These are phyloP conservation scores for Lactarius hatsudake DNA, from an alignment of 768 basidiomycete genomes.

Conservation along the genomic window DNA sequence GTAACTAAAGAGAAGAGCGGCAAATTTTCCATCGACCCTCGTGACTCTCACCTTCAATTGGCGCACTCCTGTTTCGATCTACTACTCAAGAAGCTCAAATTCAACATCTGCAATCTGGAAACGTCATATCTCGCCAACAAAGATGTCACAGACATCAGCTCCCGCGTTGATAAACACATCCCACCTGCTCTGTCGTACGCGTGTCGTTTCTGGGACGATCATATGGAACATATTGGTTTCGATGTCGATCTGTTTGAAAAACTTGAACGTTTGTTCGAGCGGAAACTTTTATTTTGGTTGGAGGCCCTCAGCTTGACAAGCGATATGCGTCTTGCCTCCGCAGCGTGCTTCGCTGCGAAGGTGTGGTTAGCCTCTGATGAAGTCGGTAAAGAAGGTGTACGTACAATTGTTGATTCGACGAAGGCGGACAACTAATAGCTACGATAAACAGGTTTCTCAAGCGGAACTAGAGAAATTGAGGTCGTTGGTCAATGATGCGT, in stretches of 20 bases:
- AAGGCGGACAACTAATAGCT: too few relatives aligned
- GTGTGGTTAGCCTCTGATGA: not conserved
- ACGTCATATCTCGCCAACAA: not conserved
- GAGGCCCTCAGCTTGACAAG: not conserved
- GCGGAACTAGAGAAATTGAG: not conserved
- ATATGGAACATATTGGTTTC: not conserved
- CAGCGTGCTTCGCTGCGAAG: not conserved
- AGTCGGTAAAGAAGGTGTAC: not conserved
- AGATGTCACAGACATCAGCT: not conserved
- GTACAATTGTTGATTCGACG: not conserved
- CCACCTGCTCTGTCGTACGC: not conserved
- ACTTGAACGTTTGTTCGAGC: not conserved
- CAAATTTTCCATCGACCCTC: not conserved
- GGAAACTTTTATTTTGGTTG: not conserved
- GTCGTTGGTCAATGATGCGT: not conserved
- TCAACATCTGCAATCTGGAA: constrained; percentile 9
- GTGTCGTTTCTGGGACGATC: constrained; percentile 5
- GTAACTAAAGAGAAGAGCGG: not conserved
- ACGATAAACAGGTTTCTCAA: too few relatives aligned
- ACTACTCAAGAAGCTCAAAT: not conserved
- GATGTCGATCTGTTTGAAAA: not conserved
- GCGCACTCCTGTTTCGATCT: not conserved
- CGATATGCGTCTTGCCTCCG: not conserved
- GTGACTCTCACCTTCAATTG: not conserved
- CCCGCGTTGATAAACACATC: not conserved